Evolutionary conservation across 495 filamentous ascomycete genomes (phyloP), one percentile per base, ranked within the genome.

Genomic region (Podospora bellae-mahoneyi): DNA sequence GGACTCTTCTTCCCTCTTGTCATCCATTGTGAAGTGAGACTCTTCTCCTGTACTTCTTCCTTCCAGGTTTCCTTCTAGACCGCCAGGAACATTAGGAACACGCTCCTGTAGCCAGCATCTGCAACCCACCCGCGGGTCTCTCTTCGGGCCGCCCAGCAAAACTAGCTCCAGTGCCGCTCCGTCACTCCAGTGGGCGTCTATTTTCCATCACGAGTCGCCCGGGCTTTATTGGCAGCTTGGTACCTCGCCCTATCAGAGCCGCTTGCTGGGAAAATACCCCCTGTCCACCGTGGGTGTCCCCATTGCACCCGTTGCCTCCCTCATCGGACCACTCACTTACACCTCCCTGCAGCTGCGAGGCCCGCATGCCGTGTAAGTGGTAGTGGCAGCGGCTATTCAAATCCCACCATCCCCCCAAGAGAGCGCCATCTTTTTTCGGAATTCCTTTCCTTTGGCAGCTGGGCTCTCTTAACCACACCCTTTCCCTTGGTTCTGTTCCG

Each of bases 301-400:
- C 57, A 58, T 67, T 68, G 54, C 44, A 57, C 65, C 70, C 70
- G 64, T 66, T 68, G 64, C 66, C 66, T 65, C 70, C 60, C 71
- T 57, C 64, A 26, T 70, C 73, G 72, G 71, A 66, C 73, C 70
- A 69, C 65, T 69, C 73, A 68, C 76, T 77, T 62, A 77, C 69
- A 54, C 61, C 70, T 69, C 74, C 75, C 78, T 82, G 80, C 77
- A 82, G 81, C 56, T 63, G 56, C 73, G 71, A 74, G 72, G 72
- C 73, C 70, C 60, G 72, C 68, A 69, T 71, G 68, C 66, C 65
- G 76, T 74, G 70, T 69, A 60, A 70, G 72, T 76, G 68, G 69
- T 66, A 66, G 73, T 69, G 64, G 71, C 77, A 80, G 81, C 83
- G 83, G 78, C 79, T 80, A 79, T 81, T 84, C 83, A 86, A 85